Base-by-base conservation (phyloP, 2,329 filamentous ascomycete genomes). In the Penicillium sp. region DNA sequence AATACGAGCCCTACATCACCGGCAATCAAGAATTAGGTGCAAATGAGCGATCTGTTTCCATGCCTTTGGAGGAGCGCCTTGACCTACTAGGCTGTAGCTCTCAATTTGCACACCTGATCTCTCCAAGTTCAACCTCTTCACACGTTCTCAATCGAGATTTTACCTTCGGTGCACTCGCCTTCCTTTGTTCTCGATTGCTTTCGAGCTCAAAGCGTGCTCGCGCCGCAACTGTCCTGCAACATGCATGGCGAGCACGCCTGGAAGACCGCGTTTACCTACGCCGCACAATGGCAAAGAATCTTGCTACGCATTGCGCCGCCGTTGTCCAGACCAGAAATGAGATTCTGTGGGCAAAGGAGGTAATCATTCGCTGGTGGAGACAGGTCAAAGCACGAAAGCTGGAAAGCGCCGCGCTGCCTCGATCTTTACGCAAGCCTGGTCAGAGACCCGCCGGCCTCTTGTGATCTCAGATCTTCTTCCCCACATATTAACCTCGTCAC, bases 161-260 rank as follows among this genome's bases (percentile, higher is more conserved):
- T 60, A 84, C 82, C 0, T 68, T 86, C 26, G 80, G 82, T 2
- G 79, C 82, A 3, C 79, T 88, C 8, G 78, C 84, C 4, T 87
- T 87, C 67, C 78, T 88, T 6, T 84, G 83, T 43, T 85, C 83
- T 4, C 79, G 85, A 42, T 73, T 88, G 1, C 74, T 88, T 3
- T 78, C 81, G 0, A 76, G 83, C 6, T 78, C 79, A 1, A 76
- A 76, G 55, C 73, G 72, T 13, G 74, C 78, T 56, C 78, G 80
- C 44, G 85, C 85, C 2, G 83, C 84, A 0, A 67, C 74, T 2
- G 74, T 75, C 0, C 78, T 88, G 16, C 85, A 88, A 65, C 72
- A 74, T 16, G 75, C 76, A 7, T 87, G 80, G 74, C 80, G 84
- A 54, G 63, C 61, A 23, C 63, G 61, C 13, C 56, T 67, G 9